phyloP scores from a whole-genome alignment of 805 yeast genomes.

The Saturnispora hagleri region DNA sequence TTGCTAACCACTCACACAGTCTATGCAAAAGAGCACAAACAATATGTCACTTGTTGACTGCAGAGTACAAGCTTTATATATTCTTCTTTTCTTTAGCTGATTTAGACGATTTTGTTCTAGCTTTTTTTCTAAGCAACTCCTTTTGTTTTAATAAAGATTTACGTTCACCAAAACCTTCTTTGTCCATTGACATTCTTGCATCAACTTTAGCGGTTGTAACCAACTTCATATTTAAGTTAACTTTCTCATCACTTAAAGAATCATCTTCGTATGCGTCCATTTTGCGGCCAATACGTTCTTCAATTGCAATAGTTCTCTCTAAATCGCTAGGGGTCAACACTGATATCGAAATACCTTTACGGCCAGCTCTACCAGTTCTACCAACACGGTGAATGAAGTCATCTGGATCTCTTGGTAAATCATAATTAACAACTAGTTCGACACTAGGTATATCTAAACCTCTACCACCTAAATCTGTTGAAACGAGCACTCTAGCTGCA shows the following conservation, averaged over 20 bases:
- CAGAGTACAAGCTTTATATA: not conserved
- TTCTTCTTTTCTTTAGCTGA: not conserved
- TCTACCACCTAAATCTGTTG: conserved; percentile 93
- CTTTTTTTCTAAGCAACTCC: conserved; percentile 6
- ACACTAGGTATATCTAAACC: conserved; percentile 80
- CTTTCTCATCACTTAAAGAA: conserved; percentile 60
- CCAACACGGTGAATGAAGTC: conserved; percentile 87
- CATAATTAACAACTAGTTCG: conserved; percentile 68
- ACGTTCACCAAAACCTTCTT: conserved; percentile 74
- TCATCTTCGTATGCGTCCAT: conserved; percentile 68
- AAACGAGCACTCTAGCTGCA: conserved; percentile 86
- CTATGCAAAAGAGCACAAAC: not conserved
- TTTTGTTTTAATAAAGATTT: conserved; percentile 18
- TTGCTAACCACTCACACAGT: not conserved
- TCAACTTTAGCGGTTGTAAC: conserved; percentile 83
- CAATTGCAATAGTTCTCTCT: conserved; percentile 72
- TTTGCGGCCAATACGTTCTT: conserved; percentile 69
- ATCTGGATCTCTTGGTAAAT: conserved; percentile 76
- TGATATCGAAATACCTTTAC: conserved; percentile 74
- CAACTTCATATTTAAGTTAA: conserved; percentile 57
- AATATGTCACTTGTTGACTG: not conserved
- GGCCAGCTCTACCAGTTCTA: conserved; percentile 96
- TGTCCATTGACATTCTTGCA: conserved; percentile 88
- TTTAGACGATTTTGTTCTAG: not conserved
- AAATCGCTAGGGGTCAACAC: conserved; percentile 84